Conservation (phyloP, 306 rosid genomes). For the Senna tora region DNA sequence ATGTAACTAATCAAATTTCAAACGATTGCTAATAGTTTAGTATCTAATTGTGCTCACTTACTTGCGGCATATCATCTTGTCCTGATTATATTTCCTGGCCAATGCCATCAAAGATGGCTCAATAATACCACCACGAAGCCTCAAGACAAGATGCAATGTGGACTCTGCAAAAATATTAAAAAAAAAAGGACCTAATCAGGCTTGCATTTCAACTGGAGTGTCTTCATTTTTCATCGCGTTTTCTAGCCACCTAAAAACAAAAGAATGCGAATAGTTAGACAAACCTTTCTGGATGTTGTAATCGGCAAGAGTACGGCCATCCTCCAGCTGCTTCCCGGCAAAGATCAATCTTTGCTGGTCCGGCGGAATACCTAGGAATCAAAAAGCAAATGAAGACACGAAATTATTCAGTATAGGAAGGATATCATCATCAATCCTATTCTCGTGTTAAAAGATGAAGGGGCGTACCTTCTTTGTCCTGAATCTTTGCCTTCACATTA, state of each 20-base stretch:
- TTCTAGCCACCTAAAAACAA: background rate
- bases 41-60: conserved; percentile 38
- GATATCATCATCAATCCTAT: background rate
- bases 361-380: conserved; percentile 77
- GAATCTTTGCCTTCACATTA: conserved; percentile 90
- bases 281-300: conserved; percentile 95
- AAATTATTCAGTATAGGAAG: background rate
- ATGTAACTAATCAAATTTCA: background rate
- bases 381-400: background rate
- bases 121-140: conserved; percentile 99
- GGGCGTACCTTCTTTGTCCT: conserved; percentile 85
- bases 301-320: conserved; percentile 97
- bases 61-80: conserved; percentile 99
- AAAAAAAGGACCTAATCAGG: conserved; percentile 9
- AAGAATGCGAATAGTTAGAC: background rate
- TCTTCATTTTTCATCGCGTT: background rate
- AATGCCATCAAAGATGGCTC: conserved; percentile 98
- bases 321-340: conserved; percentile 98
- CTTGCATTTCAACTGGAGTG: background rate
- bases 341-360: conserved; percentile 96
- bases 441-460: background rate
- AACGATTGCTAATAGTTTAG: background rate
- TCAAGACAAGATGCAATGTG: conserved; percentile 90
- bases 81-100: conserved; percentile 97
- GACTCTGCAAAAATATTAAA: conserved; percentile 72